Evolutionary conservation across 1,139 yeast species (phyloP).

Genomic region (Kodamaea arcana): DNA sequence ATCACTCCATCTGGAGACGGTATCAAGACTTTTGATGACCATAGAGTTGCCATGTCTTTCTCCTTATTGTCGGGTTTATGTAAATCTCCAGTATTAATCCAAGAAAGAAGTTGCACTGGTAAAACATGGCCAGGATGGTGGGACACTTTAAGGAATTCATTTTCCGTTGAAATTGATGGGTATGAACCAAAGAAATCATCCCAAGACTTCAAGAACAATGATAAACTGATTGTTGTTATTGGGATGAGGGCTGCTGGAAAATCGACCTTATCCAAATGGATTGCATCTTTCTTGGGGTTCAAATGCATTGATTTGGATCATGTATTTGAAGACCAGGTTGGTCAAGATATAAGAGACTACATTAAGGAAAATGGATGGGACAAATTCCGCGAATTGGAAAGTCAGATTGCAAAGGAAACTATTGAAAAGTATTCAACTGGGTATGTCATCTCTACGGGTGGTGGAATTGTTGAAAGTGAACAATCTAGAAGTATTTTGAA

Average conservation of each 20-base stretch:
- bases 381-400: slow-evolving; percentile 69
- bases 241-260: slow-evolving; percentile 99
- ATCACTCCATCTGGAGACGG: slow-evolving; percentile 53
- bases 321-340: slow-evolving; percentile 54
- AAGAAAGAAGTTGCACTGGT: slow-evolving; percentile 89
- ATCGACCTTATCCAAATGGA: slow-evolving; percentile 79
- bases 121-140: slow-evolving; percentile 99
- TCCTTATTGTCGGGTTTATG: slow-evolving; percentile 70
- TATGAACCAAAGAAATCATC: slow-evolving; percentile 36
- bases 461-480: slow-evolving; percentile 85
- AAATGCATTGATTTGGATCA: slow-evolving; percentile 75
- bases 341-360: slow-evolving; percentile 59
- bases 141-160: slow-evolving; percentile 77
- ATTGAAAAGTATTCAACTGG: slow-evolving; percentile 48
- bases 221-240: slow-evolving; percentile 69
- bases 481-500: slow-evolving; percentile 63
- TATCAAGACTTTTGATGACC: slow-evolving; percentile 84
- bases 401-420: slow-evolving; percentile 51
- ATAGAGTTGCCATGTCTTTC: slow-evolving; percentile 97
- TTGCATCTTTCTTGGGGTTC: slow-evolving; percentile 69
- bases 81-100: slow-evolving; percentile 59
- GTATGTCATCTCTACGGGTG: slow-evolving; percentile 87
- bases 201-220: slow-evolving; percentile 25
- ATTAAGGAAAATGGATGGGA: slow-evolving; percentile 82
- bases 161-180: slow-evolving; percentile 68